Base-by-base conservation (phyloP, 1,284 basidiomycete genomes). In the Hymenochaete sp. region DNA sequence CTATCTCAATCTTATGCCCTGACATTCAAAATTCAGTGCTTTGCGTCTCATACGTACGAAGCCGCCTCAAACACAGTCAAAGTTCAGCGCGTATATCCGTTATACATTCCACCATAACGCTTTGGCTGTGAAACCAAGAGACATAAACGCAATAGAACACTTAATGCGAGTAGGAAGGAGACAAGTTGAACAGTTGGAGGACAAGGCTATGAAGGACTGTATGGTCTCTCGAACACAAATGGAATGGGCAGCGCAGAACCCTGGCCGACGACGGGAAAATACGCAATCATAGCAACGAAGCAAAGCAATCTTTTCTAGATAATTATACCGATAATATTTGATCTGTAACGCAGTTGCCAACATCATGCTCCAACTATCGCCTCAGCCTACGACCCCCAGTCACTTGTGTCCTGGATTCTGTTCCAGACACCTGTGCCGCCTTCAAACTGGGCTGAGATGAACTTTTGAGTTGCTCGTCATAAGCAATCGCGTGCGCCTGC, bases 31-130 rank as follows among this genome's bases (percentile, higher is more conserved):
- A 32, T 14, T 13, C 52, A 89, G 85, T 36, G 82, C 82, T 24
- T 70, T 88, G 26, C 79, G 84, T 21, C 82, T 86, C 71, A 74
- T 77, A 4, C 70, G 65, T 43, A 69, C 72, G 8, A 89, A 89
- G 63, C 82, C 84, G 6, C 57, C 61, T 1, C 50, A 61, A 5
- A 64, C 73, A 0, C 79, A 71, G 38, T 65, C 70, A 19, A 84
- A 78, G 54, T 89, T 87, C 62, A 64, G 65, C 16, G 68, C 83
- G 35, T 75, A 75, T 55, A 67, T 83, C 19, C 79, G 76, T 47
- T 78, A 82, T 59, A 72, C 68, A 13, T 88, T 89, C 61, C 79
- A 67, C 56, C 67, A 65, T 3, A 79, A 80, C 56, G 78, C 81
- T 1, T 57, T 66, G 2, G 65, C 65, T 1, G 66, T 84, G n/a